Base-by-base conservation (phyloP, 345 rosid genomes). In the Microcos paniculata region DNA sequence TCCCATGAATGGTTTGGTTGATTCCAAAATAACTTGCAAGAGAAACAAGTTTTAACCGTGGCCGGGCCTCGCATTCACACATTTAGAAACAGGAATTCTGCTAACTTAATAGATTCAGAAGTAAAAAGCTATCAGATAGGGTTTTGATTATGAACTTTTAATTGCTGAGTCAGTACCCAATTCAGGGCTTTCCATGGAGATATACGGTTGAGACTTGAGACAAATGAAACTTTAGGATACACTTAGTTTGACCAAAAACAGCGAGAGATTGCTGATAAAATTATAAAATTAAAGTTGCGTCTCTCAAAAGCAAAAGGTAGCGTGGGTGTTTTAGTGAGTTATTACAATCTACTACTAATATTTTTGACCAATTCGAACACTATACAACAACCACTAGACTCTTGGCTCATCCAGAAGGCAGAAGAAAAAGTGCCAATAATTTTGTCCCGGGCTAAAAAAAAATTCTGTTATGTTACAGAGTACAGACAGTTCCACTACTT, bases 401-500 rank as follows among this genome's bases (percentile, higher is more conserved):
- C 31, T 73, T 42, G 71, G 26, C 8, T 18, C 82, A 28, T 68
- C 71, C 57, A 74, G 71, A 70, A 70, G 76, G 56, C 67, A 75
- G 28, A 31, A 75, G 69, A 75, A 49, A 72, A 72, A 48, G 61
- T 2, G 14, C 1, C 11, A 31, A 28, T 30, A 59, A 11, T 59
- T 61, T 46, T 76, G 77, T 80, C 69, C 57, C 55, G 26, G 35
- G 16, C 40, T n/a, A 59, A 56, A 26, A 57, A 35, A 35, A 35
- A 1, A 13, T 45, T 45, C 23, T 52, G 12, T 52, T 61, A 58
- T 61, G 56, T 68, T 56, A 23, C 10, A 8, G 55, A 59, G 19
- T 75, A 62, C 75, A 66, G 62, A 75, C 57, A 78, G 62, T 78
- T 68, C 45, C 78, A 55, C 59, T 18, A 33, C 80, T 33, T 71